phyloP scores from a whole-genome alignment of 148 eudicot species.

The Silene uniflora region DNA sequence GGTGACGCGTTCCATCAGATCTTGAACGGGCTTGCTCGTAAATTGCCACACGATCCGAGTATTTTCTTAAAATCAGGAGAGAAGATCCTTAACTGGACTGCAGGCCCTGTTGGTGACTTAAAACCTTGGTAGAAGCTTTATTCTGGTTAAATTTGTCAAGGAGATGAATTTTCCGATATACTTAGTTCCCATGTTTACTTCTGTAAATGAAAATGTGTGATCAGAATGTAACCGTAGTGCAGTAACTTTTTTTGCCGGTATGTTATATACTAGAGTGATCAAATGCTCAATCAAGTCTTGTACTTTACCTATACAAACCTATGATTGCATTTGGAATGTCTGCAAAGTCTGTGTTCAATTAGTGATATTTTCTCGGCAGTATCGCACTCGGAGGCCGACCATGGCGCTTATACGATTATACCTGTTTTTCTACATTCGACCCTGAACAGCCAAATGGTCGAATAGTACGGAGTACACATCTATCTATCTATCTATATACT shows the following conservation, averaged over 20 bases:
- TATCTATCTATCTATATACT: too few species aligned
- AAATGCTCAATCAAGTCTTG: neutral
- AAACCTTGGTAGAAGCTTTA: constrained; percentile 74
- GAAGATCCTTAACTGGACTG: constrained; percentile 90
- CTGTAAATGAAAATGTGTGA: constrained; percentile 25
- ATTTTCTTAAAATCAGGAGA: constrained; percentile 59
- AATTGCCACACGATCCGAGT: constrained; percentile 66
- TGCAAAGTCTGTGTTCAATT: neutral
- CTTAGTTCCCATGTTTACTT: constrained; percentile 18
- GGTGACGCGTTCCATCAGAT: constrained; percentile 98
- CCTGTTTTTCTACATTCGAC: too few species aligned
- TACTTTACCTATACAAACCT: neutral
- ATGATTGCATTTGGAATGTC: neutral
- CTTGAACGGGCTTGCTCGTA: constrained; percentile 90
- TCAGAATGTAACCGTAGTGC: neutral
- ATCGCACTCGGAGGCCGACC: too few species aligned
- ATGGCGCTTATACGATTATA: too few species aligned
- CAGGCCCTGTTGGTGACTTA: constrained; percentile 85
- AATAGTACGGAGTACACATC: too few species aligned
- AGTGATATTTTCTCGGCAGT: too few species aligned
- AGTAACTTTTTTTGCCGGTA: constrained; percentile 4
- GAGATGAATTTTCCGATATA: neutral
- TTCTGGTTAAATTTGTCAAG: neutral
- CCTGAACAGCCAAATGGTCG: too few species aligned
- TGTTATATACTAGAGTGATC: neutral